Evolutionary conservation across 2,329 filamentous ascomycete genomes (phyloP).

Genomic region (Alternaria burnsii): DNA sequence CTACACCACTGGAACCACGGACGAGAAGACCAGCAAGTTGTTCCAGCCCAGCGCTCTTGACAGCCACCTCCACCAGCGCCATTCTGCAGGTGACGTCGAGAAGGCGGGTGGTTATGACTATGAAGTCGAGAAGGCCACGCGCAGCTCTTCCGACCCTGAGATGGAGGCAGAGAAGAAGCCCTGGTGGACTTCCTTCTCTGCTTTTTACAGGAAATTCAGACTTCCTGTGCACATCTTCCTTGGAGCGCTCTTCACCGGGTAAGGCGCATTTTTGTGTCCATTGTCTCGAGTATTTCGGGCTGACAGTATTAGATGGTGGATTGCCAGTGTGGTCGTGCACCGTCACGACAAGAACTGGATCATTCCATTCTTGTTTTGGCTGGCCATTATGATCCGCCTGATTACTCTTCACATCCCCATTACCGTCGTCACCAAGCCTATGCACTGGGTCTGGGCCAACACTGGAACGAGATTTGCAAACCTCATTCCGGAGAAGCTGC

Average conservation of each 20-base stretch:
- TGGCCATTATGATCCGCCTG: conserved; percentile 76
- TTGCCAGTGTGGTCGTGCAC: conserved; percentile 76
- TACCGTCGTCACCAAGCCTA: conserved; percentile 70
- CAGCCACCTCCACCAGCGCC: conserved; percentile 50
- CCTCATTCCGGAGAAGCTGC: conserved; percentile 71
- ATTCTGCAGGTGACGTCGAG: conserved; percentile 40
- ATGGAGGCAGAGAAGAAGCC: conserved; percentile 30
- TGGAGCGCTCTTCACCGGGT: conserved; percentile 63
- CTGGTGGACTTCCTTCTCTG: conserved; percentile 23
- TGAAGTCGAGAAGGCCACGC: conserved; percentile 53
- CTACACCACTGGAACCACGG: conserved; percentile 50
- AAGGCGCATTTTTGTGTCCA: conserved; percentile 28
- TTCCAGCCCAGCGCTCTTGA: conserved; percentile 51
- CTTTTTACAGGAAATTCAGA: conserved; percentile 52
- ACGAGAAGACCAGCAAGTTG: conserved; percentile 42
- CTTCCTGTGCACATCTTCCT: conserved; percentile 54
- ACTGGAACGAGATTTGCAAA: conserved; percentile 67
- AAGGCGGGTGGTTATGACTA: conserved; percentile 47
- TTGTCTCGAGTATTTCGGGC: conserved; percentile 12
- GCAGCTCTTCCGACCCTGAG: conserved; percentile 38
- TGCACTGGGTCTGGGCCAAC: conserved; percentile 72
- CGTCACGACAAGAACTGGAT: conserved; percentile 80
- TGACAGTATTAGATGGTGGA: conserved; percentile 70
- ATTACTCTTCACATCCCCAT: conserved; percentile 77
- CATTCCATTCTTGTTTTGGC: conserved; percentile 82